A percentile compares a stretch with the other conserved stretches of the same genome.
These are phyloP conservation scores for Tetrahymena thermophila DNA, from an alignment of 73 alveolate genomes.

Conservation along the genomic window DNA sequence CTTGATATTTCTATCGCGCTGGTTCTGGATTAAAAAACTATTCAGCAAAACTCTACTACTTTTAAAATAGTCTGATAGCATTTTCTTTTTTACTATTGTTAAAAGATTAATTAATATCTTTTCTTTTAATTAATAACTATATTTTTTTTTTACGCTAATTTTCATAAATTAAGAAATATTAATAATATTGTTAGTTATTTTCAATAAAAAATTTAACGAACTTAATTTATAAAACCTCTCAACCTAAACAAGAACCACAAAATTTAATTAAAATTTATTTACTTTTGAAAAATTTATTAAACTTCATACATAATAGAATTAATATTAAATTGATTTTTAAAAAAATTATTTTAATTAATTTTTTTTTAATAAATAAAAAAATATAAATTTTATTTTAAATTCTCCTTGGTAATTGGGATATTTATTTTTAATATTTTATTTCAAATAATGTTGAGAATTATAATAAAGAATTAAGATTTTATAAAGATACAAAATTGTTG, in stretches of 20 bases:
- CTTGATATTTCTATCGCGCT: slow-evolving; percentile 3
- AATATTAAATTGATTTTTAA: no score
- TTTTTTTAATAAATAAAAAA: no score
- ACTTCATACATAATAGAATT: not conserved
- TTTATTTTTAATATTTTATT: no score
- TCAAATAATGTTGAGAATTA: no score
- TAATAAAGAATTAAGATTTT: not conserved
- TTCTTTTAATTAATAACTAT: not conserved
- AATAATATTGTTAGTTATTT: not conserved
- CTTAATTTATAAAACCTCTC: no score
- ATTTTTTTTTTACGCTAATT: not conserved
- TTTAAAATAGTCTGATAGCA: not conserved
- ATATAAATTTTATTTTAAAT: no score
- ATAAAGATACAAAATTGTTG: not conserved
- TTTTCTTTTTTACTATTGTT: not conserved
- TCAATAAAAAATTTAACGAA: not conserved
- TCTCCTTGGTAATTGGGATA: no score
- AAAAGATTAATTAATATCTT: not conserved
- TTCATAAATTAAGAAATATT: not conserved
- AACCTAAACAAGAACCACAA: not conserved
- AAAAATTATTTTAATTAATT: no score
- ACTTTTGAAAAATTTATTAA: no score
- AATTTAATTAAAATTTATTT: no score
- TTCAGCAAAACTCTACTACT: not conserved
- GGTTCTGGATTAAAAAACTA: not conserved